Conservation (phyloP, 1,139 yeast genomes). For the Suhomyces bolitotheri region DNA sequence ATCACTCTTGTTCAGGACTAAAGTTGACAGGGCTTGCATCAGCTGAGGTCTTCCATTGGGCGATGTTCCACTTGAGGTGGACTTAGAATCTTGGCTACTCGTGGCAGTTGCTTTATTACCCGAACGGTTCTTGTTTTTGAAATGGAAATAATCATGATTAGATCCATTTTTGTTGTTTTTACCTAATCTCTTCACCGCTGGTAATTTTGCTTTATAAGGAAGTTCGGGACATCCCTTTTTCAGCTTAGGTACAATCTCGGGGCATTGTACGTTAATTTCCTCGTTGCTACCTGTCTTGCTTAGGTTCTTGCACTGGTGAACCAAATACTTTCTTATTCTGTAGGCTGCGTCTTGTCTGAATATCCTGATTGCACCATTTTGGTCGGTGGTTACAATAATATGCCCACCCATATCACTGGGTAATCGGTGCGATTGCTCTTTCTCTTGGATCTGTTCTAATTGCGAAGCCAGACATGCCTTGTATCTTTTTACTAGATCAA, state of each 20-base stretch:
- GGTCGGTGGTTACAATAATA: conserved; percentile 76
- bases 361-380: conserved; percentile 68
- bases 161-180: conserved; percentile 17
- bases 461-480: conserved; percentile 2
- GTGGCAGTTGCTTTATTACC: not conserved
- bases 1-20: conserved; percentile 2
- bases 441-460: not conserved
- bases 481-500: conserved; percentile 51
- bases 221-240: not conserved
- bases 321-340: conserved; percentile 27
- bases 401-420: conserved; percentile 27
- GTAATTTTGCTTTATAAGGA: conserved; percentile 7
- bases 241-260: too few species aligned
- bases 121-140: conserved; percentile 3
- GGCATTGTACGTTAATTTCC: too few species aligned
- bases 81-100: not conserved
- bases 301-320: conserved; percentile 1
- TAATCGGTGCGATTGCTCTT: conserved; percentile 1
- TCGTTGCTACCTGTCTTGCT: conserved; percentile 1
- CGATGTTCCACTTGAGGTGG: not conserved
- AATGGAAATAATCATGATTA: conserved; percentile 7
- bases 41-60: not conserved
- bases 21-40: conserved; percentile 3
- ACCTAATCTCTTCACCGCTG: conserved; percentile 11
- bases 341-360: conserved; percentile 78